phyloP scores from a whole-genome alignment of 768 basidiomycete genomes.

The Crassisporium funariophilum region DNA sequence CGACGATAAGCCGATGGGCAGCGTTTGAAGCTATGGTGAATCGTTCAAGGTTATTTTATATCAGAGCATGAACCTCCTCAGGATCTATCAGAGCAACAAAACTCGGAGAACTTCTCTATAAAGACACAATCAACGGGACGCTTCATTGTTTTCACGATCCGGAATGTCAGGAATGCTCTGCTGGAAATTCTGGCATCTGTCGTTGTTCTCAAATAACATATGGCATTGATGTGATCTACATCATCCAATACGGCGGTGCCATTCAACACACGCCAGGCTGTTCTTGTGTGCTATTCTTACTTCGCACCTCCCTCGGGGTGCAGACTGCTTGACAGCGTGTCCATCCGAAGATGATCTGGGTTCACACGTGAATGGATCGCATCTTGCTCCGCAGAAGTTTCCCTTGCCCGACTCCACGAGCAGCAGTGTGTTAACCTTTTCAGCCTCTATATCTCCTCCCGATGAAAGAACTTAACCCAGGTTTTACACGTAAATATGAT shows the following conservation, averaged over 20 bases:
- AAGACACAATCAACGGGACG: no score
- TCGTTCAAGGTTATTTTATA: constrained; percentile 1
- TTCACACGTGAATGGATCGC: constrained; percentile 18
- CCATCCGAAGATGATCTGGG: constrained; percentile 14
- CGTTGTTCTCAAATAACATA: constrained; percentile 12
- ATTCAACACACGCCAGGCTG: constrained; percentile 13
- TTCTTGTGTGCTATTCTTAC: constrained; percentile 2
- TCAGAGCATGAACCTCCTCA: no score
- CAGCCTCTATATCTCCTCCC: constrained; percentile 15
- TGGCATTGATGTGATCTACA: constrained; percentile 16
- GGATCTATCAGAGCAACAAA: no score
- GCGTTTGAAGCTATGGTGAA: no score
- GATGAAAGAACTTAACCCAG: constrained; percentile 3
- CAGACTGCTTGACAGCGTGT: constrained; percentile 19
- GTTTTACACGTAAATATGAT: constrained; percentile 18
- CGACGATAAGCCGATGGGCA: constrained; percentile 22
- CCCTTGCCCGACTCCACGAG: constrained; percentile 6
- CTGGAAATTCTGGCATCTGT: constrained; percentile 16
- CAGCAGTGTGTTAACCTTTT: constrained; percentile 12
- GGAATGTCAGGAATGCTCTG: constrained; percentile 10
- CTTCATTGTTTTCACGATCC: constrained; percentile 4
- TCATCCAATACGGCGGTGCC: constrained; percentile 9
- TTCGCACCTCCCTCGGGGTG: constrained; percentile 11
- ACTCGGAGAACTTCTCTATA: no score
- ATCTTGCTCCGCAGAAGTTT: constrained; percentile 22